Percentiles rank a stretch among this genome's conserved stretches.
Conservation (phyloP, 225 moss, liverwort and hornwort species). For the Marchantia paleacea region DNA sequence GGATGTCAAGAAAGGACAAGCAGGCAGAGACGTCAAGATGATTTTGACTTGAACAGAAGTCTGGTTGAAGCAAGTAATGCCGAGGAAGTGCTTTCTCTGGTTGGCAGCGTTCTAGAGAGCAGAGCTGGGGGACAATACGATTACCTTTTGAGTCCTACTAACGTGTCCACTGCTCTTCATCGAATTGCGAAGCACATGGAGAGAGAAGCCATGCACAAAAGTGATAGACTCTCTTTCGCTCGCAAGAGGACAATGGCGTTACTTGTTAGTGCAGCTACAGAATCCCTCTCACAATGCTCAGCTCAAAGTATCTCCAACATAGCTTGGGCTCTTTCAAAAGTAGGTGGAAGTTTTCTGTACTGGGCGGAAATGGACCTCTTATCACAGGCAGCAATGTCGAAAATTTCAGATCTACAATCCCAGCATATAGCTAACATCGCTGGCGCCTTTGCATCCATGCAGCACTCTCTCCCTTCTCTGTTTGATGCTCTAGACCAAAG, state of each 20-base stretch:
- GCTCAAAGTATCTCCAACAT: conserved; percentile 84
- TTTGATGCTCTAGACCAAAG: conserved; percentile 53
- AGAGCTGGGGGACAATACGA: conserved; percentile 43
- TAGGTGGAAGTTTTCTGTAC: conserved; percentile 69
- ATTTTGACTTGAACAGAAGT: conserved; percentile 58
- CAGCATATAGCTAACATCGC: conserved; percentile 85
- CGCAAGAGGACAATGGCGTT: conserved; percentile 58
- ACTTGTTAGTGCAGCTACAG: conserved; percentile 52
- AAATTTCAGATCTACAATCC: conserved; percentile 54
- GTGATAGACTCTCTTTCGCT: conserved; percentile 68
- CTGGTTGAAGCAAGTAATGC: conserved; percentile 66
- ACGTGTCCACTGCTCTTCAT: conserved; percentile 83
- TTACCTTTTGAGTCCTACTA: conserved; percentile 59
- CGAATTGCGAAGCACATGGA: conserved; percentile 87
- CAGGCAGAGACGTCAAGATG: conserved; percentile 35
- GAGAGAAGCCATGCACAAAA: conserved; percentile 53
- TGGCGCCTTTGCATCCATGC: conserved; percentile 85
- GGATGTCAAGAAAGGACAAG: conserved; percentile 21
- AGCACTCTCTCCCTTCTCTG: conserved; percentile 53
- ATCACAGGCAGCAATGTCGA: conserved; percentile 46
- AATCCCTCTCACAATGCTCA: conserved; percentile 56
- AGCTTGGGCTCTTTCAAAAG: conserved; percentile 82
- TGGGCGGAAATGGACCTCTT: conserved; percentile 65
- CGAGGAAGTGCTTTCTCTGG: conserved; percentile 48
- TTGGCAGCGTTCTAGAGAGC: conserved; percentile 31